Evolutionary conservation across 805 yeast genomes (phyloP), one percentile per base, ranked within the genome.

Genomic region (Ogataea pilisensis): DNA sequence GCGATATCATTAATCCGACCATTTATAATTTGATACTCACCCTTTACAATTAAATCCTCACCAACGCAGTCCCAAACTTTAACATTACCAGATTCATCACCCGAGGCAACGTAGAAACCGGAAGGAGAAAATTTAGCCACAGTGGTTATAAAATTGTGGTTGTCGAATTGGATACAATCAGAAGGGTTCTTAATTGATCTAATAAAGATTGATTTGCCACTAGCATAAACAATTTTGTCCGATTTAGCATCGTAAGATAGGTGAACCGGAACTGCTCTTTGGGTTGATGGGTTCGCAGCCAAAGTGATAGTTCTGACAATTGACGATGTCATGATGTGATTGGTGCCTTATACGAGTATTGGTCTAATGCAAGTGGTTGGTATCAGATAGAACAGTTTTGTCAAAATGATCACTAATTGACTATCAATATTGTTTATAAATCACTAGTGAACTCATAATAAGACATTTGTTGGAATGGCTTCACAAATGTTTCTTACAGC

Each of bases 61-160:
- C 75, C 73, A 19, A 72, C 74, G 22, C 72, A 63, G 53, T 88
- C 95, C 96, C 98, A 91, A 34, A 93, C 78, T 50, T 85, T 83
- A 33, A 91, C 95, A 45, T 76, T 76, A 22, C 99, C 99, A n/a
- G 82, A 65, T 51, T 80, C 87, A 58, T 91, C 99, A 35, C 96
- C 98, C 3, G 95, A 83, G 2, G 95, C 96, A 24, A 91, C 68
- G 63, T 86, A 91, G 63, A 72, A 83, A 1, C 99, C 97, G 11
- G 89, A 80, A 1, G 98, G 96, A 1, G 95, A 72, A 61, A 93
- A 88, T 35, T 78, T 76, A 13, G 93, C 96, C 3, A 82, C 95
- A 0, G 95, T 85, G 30, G 95, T 87, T 18, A 76, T 65, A 31
- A 70, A 68, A 27, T 73, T 72, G 63, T 91, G 98, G 35, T 77